phyloP scores from a whole-genome alignment of 1,284 basidiomycete genomes.

The Trichosporon faecale region DNA sequence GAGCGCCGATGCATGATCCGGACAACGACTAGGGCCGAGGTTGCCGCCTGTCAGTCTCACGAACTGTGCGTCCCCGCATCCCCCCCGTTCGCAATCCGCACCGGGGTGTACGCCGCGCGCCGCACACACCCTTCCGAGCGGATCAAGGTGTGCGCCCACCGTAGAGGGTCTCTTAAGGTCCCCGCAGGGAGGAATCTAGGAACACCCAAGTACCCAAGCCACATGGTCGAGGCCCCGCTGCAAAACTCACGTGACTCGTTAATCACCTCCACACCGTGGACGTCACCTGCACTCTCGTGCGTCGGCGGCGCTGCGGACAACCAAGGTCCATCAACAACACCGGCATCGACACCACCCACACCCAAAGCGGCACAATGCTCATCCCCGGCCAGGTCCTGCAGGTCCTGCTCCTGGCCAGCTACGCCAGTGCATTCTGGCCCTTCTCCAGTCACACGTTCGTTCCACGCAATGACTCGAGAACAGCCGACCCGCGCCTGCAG shows the following conservation, averaged over 20 bases:
- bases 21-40: neutral
- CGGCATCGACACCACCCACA: neutral
- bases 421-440: neutral
- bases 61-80: neutral
- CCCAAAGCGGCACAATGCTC: neutral
- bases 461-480: neutral
- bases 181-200: neutral
- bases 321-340: neutral
- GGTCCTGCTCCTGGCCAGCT: neutral
- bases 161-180: too few relatives aligned
- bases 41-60: neutral
- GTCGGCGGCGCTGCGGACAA: neutral
- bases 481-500: neutral
- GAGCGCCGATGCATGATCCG: neutral
- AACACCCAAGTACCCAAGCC: neutral
- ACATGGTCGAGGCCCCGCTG: neutral
- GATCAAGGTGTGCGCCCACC: too few relatives aligned
- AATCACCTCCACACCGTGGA: too few relatives aligned
- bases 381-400: neutral
- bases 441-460: neutral
- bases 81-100: neutral
- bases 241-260: neutral
- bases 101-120: neutral
- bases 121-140: too few relatives aligned
- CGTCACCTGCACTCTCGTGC: too few relatives aligned